Evolutionary conservation across 768 basidiomycete genomes (phyloP).

Genomic region (Postia placenta): DNA sequence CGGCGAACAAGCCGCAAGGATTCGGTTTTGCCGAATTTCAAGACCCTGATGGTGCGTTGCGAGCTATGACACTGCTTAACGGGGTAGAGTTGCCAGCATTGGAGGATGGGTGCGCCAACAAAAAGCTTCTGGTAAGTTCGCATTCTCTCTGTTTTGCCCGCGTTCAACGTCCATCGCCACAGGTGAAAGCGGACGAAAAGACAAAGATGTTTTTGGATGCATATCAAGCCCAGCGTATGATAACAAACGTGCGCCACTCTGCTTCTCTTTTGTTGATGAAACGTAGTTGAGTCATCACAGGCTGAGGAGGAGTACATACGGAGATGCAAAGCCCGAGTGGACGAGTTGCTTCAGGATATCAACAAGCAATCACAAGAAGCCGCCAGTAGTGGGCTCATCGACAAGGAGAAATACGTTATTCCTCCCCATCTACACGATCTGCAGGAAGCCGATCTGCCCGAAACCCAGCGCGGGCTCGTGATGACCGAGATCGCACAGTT

Average conservation of each 20-base stretch:
- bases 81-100: constrained; percentile 56
- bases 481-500: constrained; percentile 97
- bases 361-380: constrained; percentile 68
- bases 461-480: constrained; percentile 87
- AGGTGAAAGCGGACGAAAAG: constrained; percentile 97
- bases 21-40: constrained; percentile 97
- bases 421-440: constrained; percentile 97
- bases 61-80: constrained; percentile 64
- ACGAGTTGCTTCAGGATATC: constrained; percentile 64
- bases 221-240: constrained; percentile 72
- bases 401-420: constrained; percentile 85
- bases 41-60: constrained; percentile 85
- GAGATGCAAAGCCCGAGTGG: constrained; percentile 59
- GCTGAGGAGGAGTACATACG: constrained; percentile 61
- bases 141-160: constrained; percentile 14
- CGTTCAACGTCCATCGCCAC: constrained; percentile 20
- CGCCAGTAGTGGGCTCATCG: constrained; percentile 64
- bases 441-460: constrained; percentile 94
- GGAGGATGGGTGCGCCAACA: constrained; percentile 54
- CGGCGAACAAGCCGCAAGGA: constrained; percentile 89
- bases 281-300: too few relatives aligned
- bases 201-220: constrained; percentile 84
- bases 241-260: constrained; percentile 56
- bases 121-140: constrained; percentile 62
- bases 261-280: background rate